phyloP scores from a whole-genome alignment of 2,329 filamentous ascomycete genomes.

The Verticillium isaacii region DNA sequence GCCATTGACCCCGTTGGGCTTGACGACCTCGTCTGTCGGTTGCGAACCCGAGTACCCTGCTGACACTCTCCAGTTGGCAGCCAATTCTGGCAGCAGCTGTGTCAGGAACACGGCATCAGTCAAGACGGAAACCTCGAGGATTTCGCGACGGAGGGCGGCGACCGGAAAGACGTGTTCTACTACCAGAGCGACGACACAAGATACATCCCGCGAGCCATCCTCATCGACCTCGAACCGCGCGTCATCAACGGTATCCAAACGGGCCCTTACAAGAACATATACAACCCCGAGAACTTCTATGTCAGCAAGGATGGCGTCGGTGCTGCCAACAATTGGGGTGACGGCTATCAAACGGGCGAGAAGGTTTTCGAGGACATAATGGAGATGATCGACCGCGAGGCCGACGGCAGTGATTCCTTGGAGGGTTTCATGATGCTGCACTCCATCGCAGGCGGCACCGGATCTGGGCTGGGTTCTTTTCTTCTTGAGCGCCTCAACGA shows the following conservation, averaged over 20 bases:
- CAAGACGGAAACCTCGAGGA: slow-evolving; percentile 96
- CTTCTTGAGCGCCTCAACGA: slow-evolving; percentile 94
- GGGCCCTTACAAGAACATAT: slow-evolving; percentile 95
- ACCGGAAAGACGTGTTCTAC: slow-evolving; percentile 98
- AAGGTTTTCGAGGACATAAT: slow-evolving; percentile 92
- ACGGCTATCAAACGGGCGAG: slow-evolving; percentile 91
- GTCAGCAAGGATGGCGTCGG: slow-evolving; percentile 90
- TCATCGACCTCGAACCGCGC: slow-evolving; percentile 90
- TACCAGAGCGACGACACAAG: slow-evolving; percentile 98
- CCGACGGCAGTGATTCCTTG: slow-evolving; percentile 93
- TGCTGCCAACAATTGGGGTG: slow-evolving; percentile 97
- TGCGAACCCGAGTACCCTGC: slow-evolving; percentile 4
- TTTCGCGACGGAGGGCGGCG: slow-evolving; percentile 94
- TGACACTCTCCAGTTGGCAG: slow-evolving; percentile 67
- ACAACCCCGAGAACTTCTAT: slow-evolving; percentile 99
- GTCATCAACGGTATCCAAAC: slow-evolving; percentile 92
- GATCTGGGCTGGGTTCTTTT: slow-evolving; percentile 92
- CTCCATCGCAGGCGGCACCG: slow-evolving; percentile 95
- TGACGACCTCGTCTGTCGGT: slow-evolving; percentile 5
- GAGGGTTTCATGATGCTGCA: slow-evolving; percentile 99
- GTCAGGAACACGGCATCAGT: slow-evolving; percentile 95
- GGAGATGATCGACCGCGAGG: slow-evolving; percentile 99
- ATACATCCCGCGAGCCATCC: slow-evolving; percentile 93
- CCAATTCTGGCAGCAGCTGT: slow-evolving; percentile 98
- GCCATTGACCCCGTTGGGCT: slow-evolving; percentile 1